Evolutionary conservation across 2,329 filamentous ascomycete genomes (phyloP), one percentile per base, ranked within the genome.

Genomic region (Chaetomium strumarium): DNA sequence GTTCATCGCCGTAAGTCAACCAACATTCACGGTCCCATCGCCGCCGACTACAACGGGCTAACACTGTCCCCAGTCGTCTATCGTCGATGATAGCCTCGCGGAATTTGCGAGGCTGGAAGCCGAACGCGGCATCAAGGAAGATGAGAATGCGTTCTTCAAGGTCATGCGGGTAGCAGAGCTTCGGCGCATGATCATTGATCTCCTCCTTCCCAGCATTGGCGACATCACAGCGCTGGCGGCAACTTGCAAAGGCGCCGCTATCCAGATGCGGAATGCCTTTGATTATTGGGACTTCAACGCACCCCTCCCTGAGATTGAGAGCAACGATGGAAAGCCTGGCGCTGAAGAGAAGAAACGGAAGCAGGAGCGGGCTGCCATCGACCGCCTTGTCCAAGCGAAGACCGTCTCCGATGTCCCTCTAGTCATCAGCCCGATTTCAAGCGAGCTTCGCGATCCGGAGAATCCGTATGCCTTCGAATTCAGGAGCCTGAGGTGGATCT

Each of bases 141-240:
- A 24, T 24, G 24, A 24, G 24, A 4, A 24, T 16, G 19, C 3
- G 11, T 16, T 11, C 38, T 60, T 56, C 14, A 30, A 16, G 7
- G 8, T 57, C 3, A 24, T 61, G 12, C 11, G 9, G 6, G 41
- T 46, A 1, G 4, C 45, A 10, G 56, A 61, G 19, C 17, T 60
- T 16, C 19, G 49, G 7, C 17, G n/a, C 3, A 31, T 20, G 5
- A 37, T 61, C 10, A 12, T 56, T 8, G 9, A 46, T 11, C 12
- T 47, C 0, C 30, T 60, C 10, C 31, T 11, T 11, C 55, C 58
- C 0, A 55, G 53, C 46, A 33, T 60, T 14, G 16, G 55, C 5
- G 56, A 61, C 29, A 12, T 61, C 16, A 52, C 57, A 6, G 53
- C 56, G 2, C 43, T 61, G 29, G 56, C 56, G 3, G 31, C 43